These are phyloP conservation scores for Penicillium crustosum DNA, from an alignment of 2,329 filamentous ascomycete species.

Conservation along the genomic window DNA sequence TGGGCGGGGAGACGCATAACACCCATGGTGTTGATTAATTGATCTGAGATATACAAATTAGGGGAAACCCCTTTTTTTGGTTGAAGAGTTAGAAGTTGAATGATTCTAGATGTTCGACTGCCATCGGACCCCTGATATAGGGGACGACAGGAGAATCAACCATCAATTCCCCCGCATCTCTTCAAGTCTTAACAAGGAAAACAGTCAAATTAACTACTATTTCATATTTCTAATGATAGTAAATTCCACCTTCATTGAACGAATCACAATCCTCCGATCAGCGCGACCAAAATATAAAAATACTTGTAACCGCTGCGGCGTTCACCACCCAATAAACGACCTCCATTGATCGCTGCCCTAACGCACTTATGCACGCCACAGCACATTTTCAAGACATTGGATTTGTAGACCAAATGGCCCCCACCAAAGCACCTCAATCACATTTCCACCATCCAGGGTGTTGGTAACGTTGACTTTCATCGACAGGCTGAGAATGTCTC, in stretches of 20 bases:
- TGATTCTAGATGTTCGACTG: not conserved
- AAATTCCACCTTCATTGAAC: slow-evolving; percentile 6
- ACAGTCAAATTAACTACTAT: slow-evolving; percentile 14
- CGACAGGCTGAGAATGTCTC: slow-evolving; percentile 13
- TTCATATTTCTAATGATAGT: slow-evolving; percentile 25
- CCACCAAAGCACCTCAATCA: slow-evolving; percentile 2
- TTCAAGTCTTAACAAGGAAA: slow-evolving; percentile 14
- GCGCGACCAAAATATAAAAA: slow-evolving; percentile 19
- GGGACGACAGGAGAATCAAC: slow-evolving; percentile 1
- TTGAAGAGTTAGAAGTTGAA: slow-evolving; percentile 1
- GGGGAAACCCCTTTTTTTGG: not conserved
- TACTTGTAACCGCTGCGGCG: slow-evolving; percentile 26
- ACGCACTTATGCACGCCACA: slow-evolving; percentile 17
- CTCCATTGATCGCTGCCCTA: slow-evolving; percentile 1
- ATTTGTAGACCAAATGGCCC: not conserved
- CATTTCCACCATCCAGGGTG: slow-evolving; percentile 11
- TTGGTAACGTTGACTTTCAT: slow-evolving; percentile 9
- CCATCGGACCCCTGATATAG: slow-evolving; percentile 20
- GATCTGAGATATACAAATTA: not conserved
- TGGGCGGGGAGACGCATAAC: slow-evolving; percentile 37
- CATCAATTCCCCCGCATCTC: slow-evolving; percentile 17
- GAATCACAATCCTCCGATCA: slow-evolving; percentile 15
- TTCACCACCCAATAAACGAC: slow-evolving; percentile 16
- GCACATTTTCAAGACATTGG: slow-evolving; percentile 9
- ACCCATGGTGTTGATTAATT: slow-evolving; percentile 29